These are phyloP conservation scores for Panaeolus cyanescens DNA, from an alignment of 768 basidiomycete genomes.

Conservation along the genomic window DNA sequence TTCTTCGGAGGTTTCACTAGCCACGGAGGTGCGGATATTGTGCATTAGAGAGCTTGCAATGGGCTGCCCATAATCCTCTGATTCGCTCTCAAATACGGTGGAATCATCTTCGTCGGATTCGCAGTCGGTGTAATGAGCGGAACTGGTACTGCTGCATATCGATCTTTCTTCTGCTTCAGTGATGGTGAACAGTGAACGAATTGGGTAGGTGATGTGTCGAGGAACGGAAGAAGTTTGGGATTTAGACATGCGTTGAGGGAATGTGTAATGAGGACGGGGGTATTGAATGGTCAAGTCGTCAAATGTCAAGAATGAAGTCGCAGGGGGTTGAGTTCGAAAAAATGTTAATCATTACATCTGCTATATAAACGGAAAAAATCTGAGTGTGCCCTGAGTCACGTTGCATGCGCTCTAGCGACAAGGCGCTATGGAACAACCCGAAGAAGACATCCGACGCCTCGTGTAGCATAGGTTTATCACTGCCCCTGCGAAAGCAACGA, in stretches of 20 bases:
- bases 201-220: neutral
- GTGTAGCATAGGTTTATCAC: conserved; percentile 1
- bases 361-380: neutral
- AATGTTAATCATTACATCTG: neutral
- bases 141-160: neutral
- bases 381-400: neutral
- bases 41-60: neutral
- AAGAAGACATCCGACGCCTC: conserved; percentile 1
- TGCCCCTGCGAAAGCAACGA: neutral
- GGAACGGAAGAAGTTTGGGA: neutral
- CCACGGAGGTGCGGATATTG: no score
- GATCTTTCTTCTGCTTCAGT: conserved; percentile 1
- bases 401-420: neutral
- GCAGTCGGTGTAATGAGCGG: neutral
- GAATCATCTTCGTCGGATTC: neutral
- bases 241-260: neutral
- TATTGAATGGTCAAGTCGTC: neutral
- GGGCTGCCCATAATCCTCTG: neutral
- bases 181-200: neutral
- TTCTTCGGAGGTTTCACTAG: no score
- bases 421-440: neutral
- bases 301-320: neutral
- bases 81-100: neutral
- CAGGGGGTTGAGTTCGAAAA: neutral
- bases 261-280: neutral